These are phyloP conservation scores for Vigna unguiculata DNA, from an alignment of 306 rosid species.

Conservation along the genomic window DNA sequence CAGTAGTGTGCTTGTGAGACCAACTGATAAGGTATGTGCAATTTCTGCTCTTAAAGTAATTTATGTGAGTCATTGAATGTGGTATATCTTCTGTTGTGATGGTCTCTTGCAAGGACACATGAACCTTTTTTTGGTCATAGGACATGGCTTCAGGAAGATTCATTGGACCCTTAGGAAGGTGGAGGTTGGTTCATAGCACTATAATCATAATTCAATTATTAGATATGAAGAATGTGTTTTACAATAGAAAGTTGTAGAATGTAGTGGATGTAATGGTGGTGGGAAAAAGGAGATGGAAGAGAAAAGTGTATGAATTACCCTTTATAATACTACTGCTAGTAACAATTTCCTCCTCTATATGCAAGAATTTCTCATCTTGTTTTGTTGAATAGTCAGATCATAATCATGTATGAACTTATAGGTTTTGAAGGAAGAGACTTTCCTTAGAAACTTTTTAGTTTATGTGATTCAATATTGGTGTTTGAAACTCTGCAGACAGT, in stretches of 20 bases:
- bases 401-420: neutral
- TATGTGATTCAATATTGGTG: neutral
- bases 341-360: neutral
- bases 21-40: slow-evolving; percentile 63
- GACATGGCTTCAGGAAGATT: neutral
- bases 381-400: slow-evolving; percentile 15
- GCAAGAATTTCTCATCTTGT: slow-evolving; percentile 1
- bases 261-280: neutral
- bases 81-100: neutral
- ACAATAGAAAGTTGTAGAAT: neutral
- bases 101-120: too few species aligned
- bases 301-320: neutral
- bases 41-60: slow-evolving; percentile 17
- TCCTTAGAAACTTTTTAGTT: neutral
- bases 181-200: neutral
- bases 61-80: neutral
- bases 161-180: neutral
- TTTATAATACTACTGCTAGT: neutral
- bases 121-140: neutral
- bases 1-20: slow-evolving; percentile 47
- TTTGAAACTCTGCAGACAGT: slow-evolving; percentile 54
- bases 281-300: neutral
- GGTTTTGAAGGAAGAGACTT: neutral
- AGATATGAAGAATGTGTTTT: neutral
- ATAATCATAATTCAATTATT: neutral